Percentiles rank a stretch among this genome's conserved stretches.
phyloP scores from a whole-genome alignment of 2,329 filamentous ascomycete genomes.

The Cercospora brassicicola region DNA sequence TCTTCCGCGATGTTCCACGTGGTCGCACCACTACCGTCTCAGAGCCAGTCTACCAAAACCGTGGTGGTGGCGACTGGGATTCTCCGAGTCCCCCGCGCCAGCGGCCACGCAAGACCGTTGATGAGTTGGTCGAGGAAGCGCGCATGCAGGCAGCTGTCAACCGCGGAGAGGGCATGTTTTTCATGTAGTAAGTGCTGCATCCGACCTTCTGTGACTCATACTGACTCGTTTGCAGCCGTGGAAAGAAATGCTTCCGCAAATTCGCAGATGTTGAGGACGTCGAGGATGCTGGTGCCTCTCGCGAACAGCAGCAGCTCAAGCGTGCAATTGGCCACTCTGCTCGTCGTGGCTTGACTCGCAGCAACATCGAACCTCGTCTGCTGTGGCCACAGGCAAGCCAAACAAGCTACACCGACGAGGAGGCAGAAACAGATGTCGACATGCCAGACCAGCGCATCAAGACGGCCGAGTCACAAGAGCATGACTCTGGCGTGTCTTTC shows the following conservation, averaged over 20 bases:
- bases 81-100: slow-evolving; percentile 39
- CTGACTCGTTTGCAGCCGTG: slow-evolving; percentile 59
- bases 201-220: slow-evolving; percentile 22
- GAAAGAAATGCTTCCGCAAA: slow-evolving; percentile 74
- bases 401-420: slow-evolving; percentile 59
- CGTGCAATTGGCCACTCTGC: slow-evolving; percentile 43
- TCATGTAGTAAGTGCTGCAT: slow-evolving; percentile 67
- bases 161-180: slow-evolving; percentile 72
- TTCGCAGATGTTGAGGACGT: slow-evolving; percentile 49
- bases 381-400: slow-evolving; percentile 42
- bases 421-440: slow-evolving; percentile 57
- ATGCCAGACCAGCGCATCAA: slow-evolving; percentile 22
- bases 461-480: background rate
- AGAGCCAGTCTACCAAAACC: slow-evolving; percentile 43
- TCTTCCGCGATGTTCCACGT: slow-evolving; percentile 58
- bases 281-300: slow-evolving; percentile 34
- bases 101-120: slow-evolving; percentile 56
- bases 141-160: slow-evolving; percentile 61
- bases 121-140: slow-evolving; percentile 53
- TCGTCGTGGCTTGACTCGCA: slow-evolving; percentile 60
- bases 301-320: slow-evolving; percentile 35
- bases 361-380: slow-evolving; percentile 69
- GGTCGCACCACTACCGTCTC: slow-evolving; percentile 17
- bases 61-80: slow-evolving; percentile 3
- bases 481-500: slow-evolving; percentile 5